Evolutionary conservation across 495 filamentous ascomycete species (phyloP), one percentile per base, ranked within the genome.

Genomic region (Tuber borchii): DNA sequence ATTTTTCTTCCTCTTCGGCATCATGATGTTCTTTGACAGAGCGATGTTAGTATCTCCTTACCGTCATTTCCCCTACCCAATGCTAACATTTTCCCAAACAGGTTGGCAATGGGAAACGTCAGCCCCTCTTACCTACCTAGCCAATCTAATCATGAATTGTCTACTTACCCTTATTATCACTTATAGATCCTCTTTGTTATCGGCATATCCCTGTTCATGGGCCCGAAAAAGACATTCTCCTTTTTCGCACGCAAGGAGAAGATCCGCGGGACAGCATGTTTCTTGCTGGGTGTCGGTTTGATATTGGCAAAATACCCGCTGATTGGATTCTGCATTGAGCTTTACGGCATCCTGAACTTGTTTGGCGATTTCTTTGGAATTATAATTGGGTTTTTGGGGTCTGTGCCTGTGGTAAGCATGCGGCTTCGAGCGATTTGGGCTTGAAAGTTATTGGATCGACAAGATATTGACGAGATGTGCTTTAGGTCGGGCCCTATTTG

Each of bases 341-440:
- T 94, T 12, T 98, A 97, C 84, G 95, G 95, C 42, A 92, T 98
- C 48, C 88, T 97, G 79, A 89, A 97, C 42, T 87, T 99, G 69
- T 99, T 99, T 86, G 94, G 95, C 34, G 95, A 99, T 83, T 97
- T 97, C 84, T 88, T 97, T 56, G 90, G 93, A n/a, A 97, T 95
- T 20, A 93, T 97, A 75, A 91, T 90, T 0, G 89, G 92, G 73
- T 97, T 98, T 83, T 91, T 92, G 39, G 89, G 90, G 48, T 93
- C 92, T 82, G 85, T 97, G 22, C 95, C 95, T 0, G 89, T 97
- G 19, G 86, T 97, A 72, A 82, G 69, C 73, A 19, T 40, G 40
- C 19, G 39, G 26, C 19, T 48, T 34, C 2, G 37, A 31, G n/a
- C 31, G 46, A 12, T 9, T 12, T 43, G 22, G n/a, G n/a, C 26